These are phyloP conservation scores for Calonectria pteridis DNA, from an alignment of 2,329 filamentous ascomycete genomes.

Conservation along the genomic window DNA sequence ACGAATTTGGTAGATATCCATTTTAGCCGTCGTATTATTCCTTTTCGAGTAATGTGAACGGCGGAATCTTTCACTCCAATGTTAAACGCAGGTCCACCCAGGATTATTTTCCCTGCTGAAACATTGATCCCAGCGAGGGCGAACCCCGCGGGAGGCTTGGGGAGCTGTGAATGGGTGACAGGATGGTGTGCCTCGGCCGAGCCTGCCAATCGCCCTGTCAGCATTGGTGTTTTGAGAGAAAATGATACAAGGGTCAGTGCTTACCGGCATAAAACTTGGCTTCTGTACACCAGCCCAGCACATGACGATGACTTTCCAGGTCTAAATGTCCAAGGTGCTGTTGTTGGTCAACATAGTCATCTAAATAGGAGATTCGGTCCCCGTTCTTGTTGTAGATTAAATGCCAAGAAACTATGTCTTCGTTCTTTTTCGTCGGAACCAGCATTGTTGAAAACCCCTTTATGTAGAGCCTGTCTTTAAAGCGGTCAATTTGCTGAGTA, in stretches of 20 bases:
- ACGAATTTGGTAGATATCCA: conserved; percentile 20
- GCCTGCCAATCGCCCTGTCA: background rate
- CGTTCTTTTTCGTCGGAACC: background rate
- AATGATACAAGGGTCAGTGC: background rate
- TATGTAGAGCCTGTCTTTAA: conserved; percentile 10
- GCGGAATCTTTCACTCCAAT: background rate
- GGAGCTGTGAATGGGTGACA: background rate
- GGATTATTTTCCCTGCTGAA: background rate
- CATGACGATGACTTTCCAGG: conserved; percentile 9
- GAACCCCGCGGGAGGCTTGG: background rate
- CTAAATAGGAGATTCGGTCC: conserved; percentile 22
- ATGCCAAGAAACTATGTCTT: conserved; percentile 27
- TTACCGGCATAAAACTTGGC: conserved; percentile 18
- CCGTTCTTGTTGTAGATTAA: conserved; percentile 17
- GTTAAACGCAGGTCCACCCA: background rate
- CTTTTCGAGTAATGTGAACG: background rate
- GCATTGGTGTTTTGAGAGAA: background rate
- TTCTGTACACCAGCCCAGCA: conserved; percentile 21
- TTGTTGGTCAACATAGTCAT: background rate
- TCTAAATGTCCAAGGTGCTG: background rate
- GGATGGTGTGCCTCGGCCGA: background rate
- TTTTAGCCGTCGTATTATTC: background rate
- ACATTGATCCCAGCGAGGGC: background rate
- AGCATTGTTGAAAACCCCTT: conserved; percentile 33
- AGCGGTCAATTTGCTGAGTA: conserved; percentile 3